A percentile compares a stretch with the other conserved stretches of the same genome.
Conservation (phyloP, 306 rosid genomes). For the Castanea crenata region DNA sequence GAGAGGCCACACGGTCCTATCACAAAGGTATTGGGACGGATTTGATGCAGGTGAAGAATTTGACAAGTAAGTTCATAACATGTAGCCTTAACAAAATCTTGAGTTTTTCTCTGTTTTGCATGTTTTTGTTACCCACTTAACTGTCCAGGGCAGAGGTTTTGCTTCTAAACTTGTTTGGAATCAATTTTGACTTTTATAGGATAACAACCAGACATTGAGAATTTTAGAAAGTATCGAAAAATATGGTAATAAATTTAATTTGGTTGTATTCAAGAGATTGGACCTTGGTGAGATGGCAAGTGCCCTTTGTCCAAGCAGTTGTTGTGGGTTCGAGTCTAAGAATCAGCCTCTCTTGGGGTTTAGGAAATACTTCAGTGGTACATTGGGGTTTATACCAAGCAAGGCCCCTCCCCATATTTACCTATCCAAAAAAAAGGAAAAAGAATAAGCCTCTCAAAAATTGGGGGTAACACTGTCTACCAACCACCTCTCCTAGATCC, state of each 20-base stretch:
- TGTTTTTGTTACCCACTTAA: not conserved
- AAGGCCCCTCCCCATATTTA: too few species aligned
- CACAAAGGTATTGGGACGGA: constrained; percentile 86
- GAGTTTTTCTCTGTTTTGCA: constrained; percentile 9
- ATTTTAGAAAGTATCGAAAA: not conserved
- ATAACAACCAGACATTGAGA: not conserved
- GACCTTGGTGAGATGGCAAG: too few species aligned
- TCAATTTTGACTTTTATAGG: not conserved
- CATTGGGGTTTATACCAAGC: too few species aligned
- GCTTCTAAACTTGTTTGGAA: not conserved
- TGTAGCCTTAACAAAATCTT: not conserved
- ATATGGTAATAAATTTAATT: not conserved
- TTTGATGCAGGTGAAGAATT: constrained; percentile 45
- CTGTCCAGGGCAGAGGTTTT: not conserved
- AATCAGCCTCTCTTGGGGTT: too few species aligned
- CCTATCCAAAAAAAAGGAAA: too few species aligned
- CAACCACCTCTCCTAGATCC: too few species aligned
- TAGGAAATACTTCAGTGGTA: too few species aligned
- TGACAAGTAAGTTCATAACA: constrained; percentile 50
- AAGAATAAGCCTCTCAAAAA: too few species aligned
- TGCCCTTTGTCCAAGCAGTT: too few species aligned
- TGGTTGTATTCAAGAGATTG: too few species aligned
- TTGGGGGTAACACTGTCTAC: too few species aligned
- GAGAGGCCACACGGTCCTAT: constrained; percentile 66
- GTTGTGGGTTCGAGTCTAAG: too few species aligned